Evolutionary conservation across 345 rosid genomes (phyloP).

Genomic region (Arabidopsis suecica): DNA sequence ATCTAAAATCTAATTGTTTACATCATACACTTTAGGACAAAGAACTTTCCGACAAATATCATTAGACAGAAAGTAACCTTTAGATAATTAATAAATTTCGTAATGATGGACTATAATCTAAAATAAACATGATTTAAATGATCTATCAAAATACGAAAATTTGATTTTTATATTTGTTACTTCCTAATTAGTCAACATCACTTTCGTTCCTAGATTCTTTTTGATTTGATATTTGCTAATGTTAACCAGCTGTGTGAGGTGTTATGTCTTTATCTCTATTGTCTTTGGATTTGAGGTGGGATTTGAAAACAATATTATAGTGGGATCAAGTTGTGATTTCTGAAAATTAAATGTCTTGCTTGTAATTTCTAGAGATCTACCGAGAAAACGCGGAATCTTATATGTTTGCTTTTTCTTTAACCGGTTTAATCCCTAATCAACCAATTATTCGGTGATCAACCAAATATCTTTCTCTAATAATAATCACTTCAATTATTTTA

Average conservation of each 20-base stretch:
- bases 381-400: constrained; percentile 13
- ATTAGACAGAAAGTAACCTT: constrained; percentile 22
- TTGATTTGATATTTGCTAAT: constrained; percentile 33
- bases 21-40: constrained; percentile 26
- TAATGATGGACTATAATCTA: constrained; percentile 20
- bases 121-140: not conserved
- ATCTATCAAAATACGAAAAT: not conserved
- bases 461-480: constrained; percentile 7
- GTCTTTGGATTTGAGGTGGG: not conserved
- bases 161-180: not conserved
- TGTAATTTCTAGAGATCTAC: constrained; percentile 1
- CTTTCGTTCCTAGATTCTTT: constrained; percentile 24
- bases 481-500: not conserved
- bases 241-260: constrained; percentile 34
- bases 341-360: not conserved
- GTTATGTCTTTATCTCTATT: constrained; percentile 30
- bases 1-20: constrained; percentile 3
- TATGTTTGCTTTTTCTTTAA: not conserved
- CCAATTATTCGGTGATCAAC: not conserved
- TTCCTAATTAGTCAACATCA: constrained; percentile 18
- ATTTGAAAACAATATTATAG: not conserved
- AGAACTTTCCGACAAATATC: constrained; percentile 18
- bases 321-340: constrained; percentile 28
- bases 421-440: constrained; percentile 8
- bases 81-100: constrained; percentile 19